Conservation (phyloP, 169 alveolate species). For the Plasmodium fragile region DNA sequence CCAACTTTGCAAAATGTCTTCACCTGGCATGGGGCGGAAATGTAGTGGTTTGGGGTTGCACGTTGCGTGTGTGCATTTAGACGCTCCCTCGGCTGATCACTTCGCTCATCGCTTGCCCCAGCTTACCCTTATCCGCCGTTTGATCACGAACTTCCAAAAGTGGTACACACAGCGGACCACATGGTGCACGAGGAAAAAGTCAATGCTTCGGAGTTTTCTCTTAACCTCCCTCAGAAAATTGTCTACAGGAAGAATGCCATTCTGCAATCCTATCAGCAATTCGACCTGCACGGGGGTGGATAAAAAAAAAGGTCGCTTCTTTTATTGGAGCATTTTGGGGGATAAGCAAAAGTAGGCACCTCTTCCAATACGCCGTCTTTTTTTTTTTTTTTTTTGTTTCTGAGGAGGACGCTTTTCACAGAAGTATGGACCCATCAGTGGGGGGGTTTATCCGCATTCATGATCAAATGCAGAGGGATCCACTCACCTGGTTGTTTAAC, state of each 20-base stretch:
- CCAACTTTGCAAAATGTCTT: conserved; percentile 71
- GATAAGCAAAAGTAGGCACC: neutral
- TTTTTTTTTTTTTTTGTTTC: neutral
- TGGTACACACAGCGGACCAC: conserved; percentile 34
- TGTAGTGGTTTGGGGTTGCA: neutral
- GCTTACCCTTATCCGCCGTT: conserved; percentile 42
- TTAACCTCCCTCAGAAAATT: conserved; percentile 19
- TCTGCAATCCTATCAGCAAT: conserved; percentile 27
- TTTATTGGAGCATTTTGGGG: neutral
- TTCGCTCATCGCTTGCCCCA: neutral
- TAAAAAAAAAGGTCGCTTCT: neutral
- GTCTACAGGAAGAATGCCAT: conserved; percentile 58
- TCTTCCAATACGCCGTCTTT: neutral
- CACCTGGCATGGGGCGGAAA: conserved; percentile 19
- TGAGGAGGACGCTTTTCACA: neutral
- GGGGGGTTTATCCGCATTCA: neutral
- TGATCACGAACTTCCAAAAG: conserved; percentile 63
- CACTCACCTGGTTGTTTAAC: conserved; percentile 27
- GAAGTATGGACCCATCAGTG: neutral
- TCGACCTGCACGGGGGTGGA: conserved; percentile 33
- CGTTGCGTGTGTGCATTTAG: neutral
- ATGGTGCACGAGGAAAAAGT: conserved; percentile 29
- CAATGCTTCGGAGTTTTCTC: conserved; percentile 24
- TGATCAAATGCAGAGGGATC: neutral
- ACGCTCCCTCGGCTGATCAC: neutral